Evolutionary conservation across 2,329 filamentous ascomycete species (phyloP).

Genomic region (Aspergillus nomiae): DNA sequence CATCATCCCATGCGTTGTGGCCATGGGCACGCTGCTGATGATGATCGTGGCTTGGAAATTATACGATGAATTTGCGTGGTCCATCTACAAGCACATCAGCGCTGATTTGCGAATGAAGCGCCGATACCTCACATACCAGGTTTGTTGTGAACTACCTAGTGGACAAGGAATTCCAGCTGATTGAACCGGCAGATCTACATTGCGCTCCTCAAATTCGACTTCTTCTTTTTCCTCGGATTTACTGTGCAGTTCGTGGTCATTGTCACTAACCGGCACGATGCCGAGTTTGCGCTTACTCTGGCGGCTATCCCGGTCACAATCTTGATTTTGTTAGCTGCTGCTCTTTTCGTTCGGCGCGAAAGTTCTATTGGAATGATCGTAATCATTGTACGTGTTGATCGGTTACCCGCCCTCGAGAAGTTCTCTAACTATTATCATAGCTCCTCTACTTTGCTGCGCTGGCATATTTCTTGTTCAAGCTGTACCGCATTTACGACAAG

Average conservation of each 20-base stretch:
- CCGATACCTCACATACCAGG: constrained; percentile 94
- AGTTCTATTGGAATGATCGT: constrained; percentile 74
- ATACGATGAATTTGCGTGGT: constrained; percentile 98
- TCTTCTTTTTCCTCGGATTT: constrained; percentile 99
- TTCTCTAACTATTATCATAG: constrained; percentile 34
- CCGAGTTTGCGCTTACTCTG: constrained; percentile 84
- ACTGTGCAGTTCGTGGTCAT: constrained; percentile 97
- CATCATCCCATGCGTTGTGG: constrained; percentile 83
- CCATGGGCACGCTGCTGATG: constrained; percentile 71
- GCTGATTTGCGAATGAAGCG: constrained; percentile 96
- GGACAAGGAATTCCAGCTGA: constrained; percentile 2
- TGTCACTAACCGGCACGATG: constrained; percentile 67
- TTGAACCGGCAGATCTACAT: constrained; percentile 78
- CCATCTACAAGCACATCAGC: constrained; percentile 98
- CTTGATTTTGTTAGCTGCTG: constrained; percentile 79
- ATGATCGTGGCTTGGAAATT: constrained; percentile 86
- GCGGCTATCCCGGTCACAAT: constrained; percentile 91
- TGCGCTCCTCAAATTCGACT: constrained; percentile 96
- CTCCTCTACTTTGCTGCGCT: constrained; percentile 84
- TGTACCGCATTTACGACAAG: constrained; percentile 88
- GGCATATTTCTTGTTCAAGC: constrained; percentile 97
- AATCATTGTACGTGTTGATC: constrained; percentile 63
- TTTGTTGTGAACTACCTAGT: constrained; percentile 43
- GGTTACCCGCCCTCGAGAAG: neutral
- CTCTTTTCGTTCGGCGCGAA: constrained; percentile 81